Base-by-base conservation (phyloP, 2,329 filamentous ascomycete species). In the Calonectria pseudoreteaudii region DNA sequence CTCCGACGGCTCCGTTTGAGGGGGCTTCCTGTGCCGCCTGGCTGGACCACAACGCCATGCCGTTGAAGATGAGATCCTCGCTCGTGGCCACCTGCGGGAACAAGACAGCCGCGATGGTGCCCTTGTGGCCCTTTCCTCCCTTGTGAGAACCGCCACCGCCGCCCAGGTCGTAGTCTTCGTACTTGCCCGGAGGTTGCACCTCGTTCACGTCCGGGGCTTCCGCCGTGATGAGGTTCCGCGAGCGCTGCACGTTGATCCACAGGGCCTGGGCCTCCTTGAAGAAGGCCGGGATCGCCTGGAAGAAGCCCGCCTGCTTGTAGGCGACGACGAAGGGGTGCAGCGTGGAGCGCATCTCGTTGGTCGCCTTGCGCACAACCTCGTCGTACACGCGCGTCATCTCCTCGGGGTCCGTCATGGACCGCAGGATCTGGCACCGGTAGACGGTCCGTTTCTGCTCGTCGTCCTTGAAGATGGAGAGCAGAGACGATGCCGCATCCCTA, bases 381-480 rank as follows among this genome's bases (percentile, higher is more conserved):
- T 80, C 79, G 14, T 77, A 74, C 9, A 78, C 68, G 4, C 65
- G 71, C 3, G 78, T 73, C 0, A 50, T 50, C 38, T 81, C 75
- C 18, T 79, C 79, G 20, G 67, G 65, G 52, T 77, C 76, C 16
- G 77, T 68, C n/a, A 70, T 30, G 4, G 78, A 77, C 1, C 72
- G 75, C 50, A 82, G 80, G 10, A 82, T 76, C 69, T 82, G 81
- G 56, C 78, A 81, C 20, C 81, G 78, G 38, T 81, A 82, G 1
- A 82, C 68, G 10, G 78, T 75, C 7, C 80, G 77, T 16, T 79
- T 77, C 2, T 77, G 72, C 26, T 78, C 77, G 7, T 82, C 79
- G 0, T 79, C 79, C 16, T 74, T 75, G 30, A 82, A 79, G 28
- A 82, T 75, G 28, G 71, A 13, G 0, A 82, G 76, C 23, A 82